phyloP scores from a whole-genome alignment of 345 rosid species.

The Salix udensis region DNA sequence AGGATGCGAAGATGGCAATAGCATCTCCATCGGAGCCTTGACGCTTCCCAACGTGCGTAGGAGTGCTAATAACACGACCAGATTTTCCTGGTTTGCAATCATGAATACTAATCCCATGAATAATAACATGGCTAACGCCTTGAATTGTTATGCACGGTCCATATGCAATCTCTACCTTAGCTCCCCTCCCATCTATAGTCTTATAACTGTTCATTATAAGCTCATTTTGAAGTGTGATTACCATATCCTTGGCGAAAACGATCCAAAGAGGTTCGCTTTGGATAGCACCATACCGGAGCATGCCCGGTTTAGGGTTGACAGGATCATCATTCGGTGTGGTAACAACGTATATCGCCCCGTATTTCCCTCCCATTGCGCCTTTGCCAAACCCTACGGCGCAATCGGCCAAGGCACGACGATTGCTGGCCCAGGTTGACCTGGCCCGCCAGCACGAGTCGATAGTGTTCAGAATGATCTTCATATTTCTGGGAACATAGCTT shows the following conservation, averaged over 20 bases:
- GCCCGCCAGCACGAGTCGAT: conserved; percentile 27
- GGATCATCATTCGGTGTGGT: conserved; percentile 23
- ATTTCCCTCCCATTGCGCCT: conserved; percentile 20
- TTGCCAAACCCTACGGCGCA: conserved; percentile 25
- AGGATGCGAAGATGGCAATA: conserved; percentile 18
- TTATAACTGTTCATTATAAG: conserved; percentile 21
- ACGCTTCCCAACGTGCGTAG: conserved; percentile 19
- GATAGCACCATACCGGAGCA: conserved; percentile 21
- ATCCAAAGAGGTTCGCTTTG: conserved; percentile 26
- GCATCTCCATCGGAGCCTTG: conserved; percentile 23
- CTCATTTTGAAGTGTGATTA: conserved; percentile 18
- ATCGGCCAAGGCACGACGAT: conserved; percentile 22
- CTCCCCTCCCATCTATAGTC: conserved; percentile 30
- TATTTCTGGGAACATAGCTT: conserved; percentile 5
- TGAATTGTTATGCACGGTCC: conserved; percentile 28
- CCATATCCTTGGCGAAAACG: conserved; percentile 18
- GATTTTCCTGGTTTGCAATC: conserved; percentile 18
- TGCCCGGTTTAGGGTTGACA: conserved; percentile 22
- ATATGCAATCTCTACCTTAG: conserved; percentile 18
- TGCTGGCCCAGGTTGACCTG: conserved; percentile 7
- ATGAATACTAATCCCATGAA: conserved; percentile 27
- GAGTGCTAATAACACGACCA: conserved; percentile 17
- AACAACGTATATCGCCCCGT: conserved; percentile 15
- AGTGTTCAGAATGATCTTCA: conserved; percentile 5
- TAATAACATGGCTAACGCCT: conserved; percentile 24